Evolutionary conservation across 2,329 filamentous ascomycete genomes (phyloP).

Genomic region (Aspergillus sclerotialis): DNA sequence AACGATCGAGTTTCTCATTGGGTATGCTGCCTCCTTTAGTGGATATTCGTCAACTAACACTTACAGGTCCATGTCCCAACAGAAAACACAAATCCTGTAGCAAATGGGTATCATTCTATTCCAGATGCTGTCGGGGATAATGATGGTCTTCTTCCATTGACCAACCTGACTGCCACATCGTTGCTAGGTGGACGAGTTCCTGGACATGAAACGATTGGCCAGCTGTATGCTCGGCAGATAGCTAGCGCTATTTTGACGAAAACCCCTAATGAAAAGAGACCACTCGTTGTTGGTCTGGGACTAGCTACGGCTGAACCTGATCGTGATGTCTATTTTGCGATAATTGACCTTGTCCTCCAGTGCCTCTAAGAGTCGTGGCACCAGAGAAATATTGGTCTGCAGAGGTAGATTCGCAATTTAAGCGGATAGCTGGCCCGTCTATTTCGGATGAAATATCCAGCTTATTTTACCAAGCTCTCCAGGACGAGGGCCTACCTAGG

Average conservation of each 20-base stretch:
- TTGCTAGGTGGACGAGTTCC: conserved; percentile 76
- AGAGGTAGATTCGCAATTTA: no score
- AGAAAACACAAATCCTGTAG: conserved; percentile 27
- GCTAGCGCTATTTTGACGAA: conserved; percentile 70
- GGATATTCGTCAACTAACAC: conserved; percentile 5
- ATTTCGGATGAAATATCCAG: no score
- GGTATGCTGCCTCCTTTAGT: conserved; percentile 47
- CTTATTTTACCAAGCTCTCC: no score
- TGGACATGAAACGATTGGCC: conserved; percentile 73
- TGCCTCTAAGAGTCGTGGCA: no score
- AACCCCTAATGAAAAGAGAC: conserved; percentile 55
- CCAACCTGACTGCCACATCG: conserved; percentile 78
- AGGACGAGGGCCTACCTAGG: no score
- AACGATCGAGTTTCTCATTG: conserved; percentile 82
- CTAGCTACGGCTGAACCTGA: conserved; percentile 40
- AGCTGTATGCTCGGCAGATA: conserved; percentile 84
- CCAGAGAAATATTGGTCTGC: no score
- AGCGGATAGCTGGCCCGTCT: no score
- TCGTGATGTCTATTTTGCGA: conserved; percentile 36
- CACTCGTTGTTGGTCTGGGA: conserved; percentile 54
- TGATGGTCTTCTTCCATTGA: conserved; percentile 62
- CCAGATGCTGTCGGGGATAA: conserved; percentile 36
- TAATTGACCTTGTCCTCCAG: conserved; percentile 37
- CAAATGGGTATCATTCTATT: conserved; percentile 32
- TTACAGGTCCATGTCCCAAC: conserved; percentile 25